phyloP scores from a whole-genome alignment of 116 monocot species.

The Zostera marina region DNA sequence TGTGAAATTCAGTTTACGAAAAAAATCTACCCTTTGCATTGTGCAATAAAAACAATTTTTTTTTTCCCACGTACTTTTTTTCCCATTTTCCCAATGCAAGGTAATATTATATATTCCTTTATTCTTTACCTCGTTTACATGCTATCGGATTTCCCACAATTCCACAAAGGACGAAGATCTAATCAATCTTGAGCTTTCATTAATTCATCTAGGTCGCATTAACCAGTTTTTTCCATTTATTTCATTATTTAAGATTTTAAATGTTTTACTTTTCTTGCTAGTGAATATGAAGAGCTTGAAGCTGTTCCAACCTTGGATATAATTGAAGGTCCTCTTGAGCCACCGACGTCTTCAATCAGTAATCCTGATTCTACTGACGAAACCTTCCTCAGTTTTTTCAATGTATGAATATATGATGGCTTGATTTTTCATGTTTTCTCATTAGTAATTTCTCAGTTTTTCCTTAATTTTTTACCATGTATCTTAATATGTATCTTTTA shows the following conservation, averaged over 20 bases:
- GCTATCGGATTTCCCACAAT: too few species aligned
- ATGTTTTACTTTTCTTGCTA: constrained; percentile 4
- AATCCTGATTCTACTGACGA: constrained; percentile 45
- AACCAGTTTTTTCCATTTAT: too few species aligned
- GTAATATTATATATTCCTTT: too few species aligned
- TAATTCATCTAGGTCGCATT: too few species aligned
- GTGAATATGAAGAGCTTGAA: constrained; percentile 73
- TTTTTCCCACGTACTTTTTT: too few species aligned
- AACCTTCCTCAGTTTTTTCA: constrained; percentile 55
- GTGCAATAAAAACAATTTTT: too few species aligned
- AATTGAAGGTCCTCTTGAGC: constrained; percentile 67
- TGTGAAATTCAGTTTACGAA: too few species aligned
- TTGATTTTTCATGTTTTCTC: neutral
- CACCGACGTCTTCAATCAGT: constrained; percentile 30
- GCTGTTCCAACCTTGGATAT: constrained; percentile 40
- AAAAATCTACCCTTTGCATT: too few species aligned
- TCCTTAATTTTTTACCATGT: neutral
- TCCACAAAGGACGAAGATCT: too few species aligned
- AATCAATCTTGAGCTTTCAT: too few species aligned
- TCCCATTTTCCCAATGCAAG: too few species aligned
- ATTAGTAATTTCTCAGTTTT: neutral
- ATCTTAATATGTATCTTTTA: constrained; percentile 6
- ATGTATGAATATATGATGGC: constrained; percentile 23
- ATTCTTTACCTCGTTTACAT: too few species aligned
- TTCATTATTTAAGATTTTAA: neutral